These are phyloP conservation scores for Funneliformis mosseae DNA, from an alignment of 192 early-diverging fungal species.

Conservation along the genomic window DNA sequence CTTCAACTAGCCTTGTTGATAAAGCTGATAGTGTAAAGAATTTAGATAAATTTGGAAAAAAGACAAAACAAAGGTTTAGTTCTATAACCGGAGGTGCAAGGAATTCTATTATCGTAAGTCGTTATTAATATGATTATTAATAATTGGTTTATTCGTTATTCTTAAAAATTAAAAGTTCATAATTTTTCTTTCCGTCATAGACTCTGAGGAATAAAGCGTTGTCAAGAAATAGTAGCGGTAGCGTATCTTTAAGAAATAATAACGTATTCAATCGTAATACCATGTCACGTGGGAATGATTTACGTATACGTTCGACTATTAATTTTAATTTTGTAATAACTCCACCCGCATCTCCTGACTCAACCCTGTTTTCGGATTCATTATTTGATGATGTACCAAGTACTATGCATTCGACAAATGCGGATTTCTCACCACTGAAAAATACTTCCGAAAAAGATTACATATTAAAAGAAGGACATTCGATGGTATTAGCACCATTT, in stretches of 20 bases:
- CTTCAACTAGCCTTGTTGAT: background rate
- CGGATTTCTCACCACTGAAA: background rate
- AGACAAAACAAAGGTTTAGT: constrained; percentile 10
- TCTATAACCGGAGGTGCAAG: constrained; percentile 2
- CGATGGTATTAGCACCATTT: background rate
- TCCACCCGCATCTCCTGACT: background rate
- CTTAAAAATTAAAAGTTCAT: background rate
- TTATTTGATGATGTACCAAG: background rate
- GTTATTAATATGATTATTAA: background rate
- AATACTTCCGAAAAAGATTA: background rate
- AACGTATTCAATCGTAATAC: background rate
- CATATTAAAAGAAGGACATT: constrained; percentile 22
- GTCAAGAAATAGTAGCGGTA: background rate
- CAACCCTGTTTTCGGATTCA: background rate
- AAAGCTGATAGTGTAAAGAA: background rate
- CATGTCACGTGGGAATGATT: background rate
- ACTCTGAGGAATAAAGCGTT: constrained; percentile 12
- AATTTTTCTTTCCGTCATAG: background rate
- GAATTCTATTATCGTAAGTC: constrained; percentile 21
- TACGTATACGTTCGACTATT: background rate
- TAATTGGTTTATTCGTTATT: background rate
- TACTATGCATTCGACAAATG: background rate
- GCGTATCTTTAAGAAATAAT: background rate
- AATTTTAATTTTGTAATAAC: background rate
- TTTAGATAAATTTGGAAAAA: constrained; percentile 1